Conservation (phyloP, 106 monocot species). For the Dioscorea zingiberensis region DNA sequence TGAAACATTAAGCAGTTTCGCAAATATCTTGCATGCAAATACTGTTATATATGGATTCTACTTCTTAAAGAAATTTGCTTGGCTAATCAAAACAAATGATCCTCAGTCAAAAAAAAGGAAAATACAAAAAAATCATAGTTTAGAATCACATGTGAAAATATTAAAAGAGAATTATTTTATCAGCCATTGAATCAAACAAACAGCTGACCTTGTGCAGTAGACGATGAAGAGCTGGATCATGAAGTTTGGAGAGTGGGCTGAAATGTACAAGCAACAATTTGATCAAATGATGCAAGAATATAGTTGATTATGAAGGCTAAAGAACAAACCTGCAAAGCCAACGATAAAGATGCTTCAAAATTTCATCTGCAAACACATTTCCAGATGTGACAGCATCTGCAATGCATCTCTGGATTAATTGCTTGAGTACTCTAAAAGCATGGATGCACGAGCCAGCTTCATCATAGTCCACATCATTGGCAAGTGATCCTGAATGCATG, state of each 20-base stretch:
- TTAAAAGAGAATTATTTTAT: no score
- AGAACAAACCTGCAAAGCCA: conserved; percentile 85
- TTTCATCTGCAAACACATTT: conserved; percentile 92
- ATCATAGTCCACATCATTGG: conserved; percentile 46
- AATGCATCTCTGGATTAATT: conserved; percentile 83
- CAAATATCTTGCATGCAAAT: no score
- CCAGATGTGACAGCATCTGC: conserved; percentile 85
- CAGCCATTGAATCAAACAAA: not conserved
- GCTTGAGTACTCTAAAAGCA: conserved; percentile 86
- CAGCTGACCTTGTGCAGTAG: conserved; percentile 75
- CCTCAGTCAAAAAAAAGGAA: no score
- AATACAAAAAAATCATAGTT: no score
- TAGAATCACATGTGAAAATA: no score
- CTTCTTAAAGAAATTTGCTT: no score
- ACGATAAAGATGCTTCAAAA: conserved; percentile 85
- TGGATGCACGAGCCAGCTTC: conserved; percentile 57
- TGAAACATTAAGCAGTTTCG: no score
- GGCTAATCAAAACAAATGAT: no score
- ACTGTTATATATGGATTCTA: no score
- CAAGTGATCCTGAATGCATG: conserved; percentile 17
- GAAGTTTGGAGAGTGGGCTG: conserved; percentile 93
- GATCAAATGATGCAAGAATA: conserved; percentile 7
- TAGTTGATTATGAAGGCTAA: not conserved
- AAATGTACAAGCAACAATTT: conserved; percentile 3
- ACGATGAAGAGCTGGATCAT: conserved; percentile 93